phyloP scores from a whole-genome alignment of 2,329 filamentous ascomycete species.

The Dothistroma septosporum region DNA sequence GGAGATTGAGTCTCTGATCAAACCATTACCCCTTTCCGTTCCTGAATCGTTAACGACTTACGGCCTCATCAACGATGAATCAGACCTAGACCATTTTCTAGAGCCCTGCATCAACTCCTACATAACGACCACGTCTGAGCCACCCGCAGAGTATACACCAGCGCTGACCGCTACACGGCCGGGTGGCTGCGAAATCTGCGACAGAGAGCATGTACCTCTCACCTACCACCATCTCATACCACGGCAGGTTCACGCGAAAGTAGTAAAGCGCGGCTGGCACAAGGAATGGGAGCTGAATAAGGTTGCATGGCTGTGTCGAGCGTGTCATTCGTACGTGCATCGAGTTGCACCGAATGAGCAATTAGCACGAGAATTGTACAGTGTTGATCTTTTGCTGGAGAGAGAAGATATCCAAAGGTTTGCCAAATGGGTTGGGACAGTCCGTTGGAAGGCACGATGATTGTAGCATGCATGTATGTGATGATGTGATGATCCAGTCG shows the following conservation, averaged over 20 bases:
- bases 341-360: slow-evolving; percentile 71
- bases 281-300: slow-evolving; percentile 68
- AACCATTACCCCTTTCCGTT: slow-evolving; percentile 56
- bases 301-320: slow-evolving; percentile 81
- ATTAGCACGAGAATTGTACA: slow-evolving; percentile 68
- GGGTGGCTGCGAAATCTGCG: slow-evolving; percentile 69
- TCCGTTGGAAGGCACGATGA: slow-evolving; percentile 64
- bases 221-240: slow-evolving; percentile 86
- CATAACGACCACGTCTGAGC: slow-evolving; percentile 52
- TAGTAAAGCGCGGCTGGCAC: slow-evolving; percentile 74
- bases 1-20: slow-evolving; percentile 45
- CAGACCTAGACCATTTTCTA: slow-evolving; percentile 54
- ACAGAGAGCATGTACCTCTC: slow-evolving; percentile 67
- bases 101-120: slow-evolving; percentile 61
- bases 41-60: slow-evolving; percentile 67
- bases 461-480: neutral
- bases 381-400: slow-evolving; percentile 64
- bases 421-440: slow-evolving; percentile 66
- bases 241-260: slow-evolving; percentile 70
- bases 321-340: slow-evolving; percentile 81
- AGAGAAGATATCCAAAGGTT: slow-evolving; percentile 69
- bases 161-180: slow-evolving; percentile 45
- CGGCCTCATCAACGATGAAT: slow-evolving; percentile 52
- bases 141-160: slow-evolving; percentile 60
- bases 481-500: neutral